phyloP scores from a whole-genome alignment of 2,329 filamentous ascomycete genomes.

The Microsporum ferrugineum region DNA sequence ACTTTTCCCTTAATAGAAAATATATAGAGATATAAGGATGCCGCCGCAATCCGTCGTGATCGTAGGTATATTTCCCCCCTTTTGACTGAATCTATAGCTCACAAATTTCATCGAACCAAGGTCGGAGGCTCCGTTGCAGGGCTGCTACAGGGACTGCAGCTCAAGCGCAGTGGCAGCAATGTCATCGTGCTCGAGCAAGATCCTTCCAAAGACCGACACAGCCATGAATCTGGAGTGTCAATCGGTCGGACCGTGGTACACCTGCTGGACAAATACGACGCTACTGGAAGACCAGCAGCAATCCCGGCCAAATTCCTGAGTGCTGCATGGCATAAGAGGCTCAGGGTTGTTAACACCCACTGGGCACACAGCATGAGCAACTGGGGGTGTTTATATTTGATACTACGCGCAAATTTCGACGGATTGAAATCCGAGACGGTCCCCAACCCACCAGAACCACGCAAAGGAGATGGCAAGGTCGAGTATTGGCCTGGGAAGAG shows the following conservation, averaged over 20 bases:
- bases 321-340: background rate
- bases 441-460: background rate
- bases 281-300: background rate
- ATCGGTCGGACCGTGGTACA: background rate
- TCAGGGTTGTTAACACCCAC: background rate
- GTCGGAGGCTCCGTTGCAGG: background rate
- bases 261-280: background rate
- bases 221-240: background rate
- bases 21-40: background rate
- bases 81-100: background rate
- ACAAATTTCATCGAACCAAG: background rate
- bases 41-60: background rate
- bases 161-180: background rate
- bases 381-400: background rate
- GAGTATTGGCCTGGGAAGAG: background rate
- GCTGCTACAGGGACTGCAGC: background rate
- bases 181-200: background rate
- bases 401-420: background rate
- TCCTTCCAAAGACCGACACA: background rate
- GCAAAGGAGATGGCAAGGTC: background rate
- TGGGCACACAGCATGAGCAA: background rate
- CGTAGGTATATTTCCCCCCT: background rate
- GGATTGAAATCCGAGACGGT: background rate
- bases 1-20: too few species aligned
- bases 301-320: background rate